Percentiles rank a stretch among this genome's conserved stretches.
Conservation (phyloP, 2,329 filamentous ascomycete species). For the Coniosporium tulheliwenetii region DNA sequence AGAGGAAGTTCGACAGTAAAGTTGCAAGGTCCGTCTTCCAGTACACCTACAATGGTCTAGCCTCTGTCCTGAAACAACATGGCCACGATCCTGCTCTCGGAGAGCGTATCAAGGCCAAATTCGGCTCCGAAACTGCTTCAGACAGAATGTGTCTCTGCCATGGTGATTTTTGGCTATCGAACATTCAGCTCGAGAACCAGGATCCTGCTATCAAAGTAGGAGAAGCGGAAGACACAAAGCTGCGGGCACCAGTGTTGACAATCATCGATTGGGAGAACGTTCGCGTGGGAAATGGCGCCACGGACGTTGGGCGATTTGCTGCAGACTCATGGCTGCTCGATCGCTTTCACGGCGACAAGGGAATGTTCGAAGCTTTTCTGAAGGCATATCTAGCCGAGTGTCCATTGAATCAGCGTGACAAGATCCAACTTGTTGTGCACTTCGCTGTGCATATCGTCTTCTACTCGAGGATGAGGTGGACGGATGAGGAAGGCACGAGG, state of each 20-base stretch:
- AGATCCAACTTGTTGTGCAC: neutral
- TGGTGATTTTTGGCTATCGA: conserved; percentile 24
- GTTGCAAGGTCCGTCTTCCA: conserved; percentile 10
- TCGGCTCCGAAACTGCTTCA: conserved; percentile 10
- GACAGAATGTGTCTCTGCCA: conserved; percentile 20
- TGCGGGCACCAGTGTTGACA: conserved; percentile 8
- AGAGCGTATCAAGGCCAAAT: conserved; percentile 12
- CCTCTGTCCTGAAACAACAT: conserved; percentile 9
- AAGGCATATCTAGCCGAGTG: neutral
- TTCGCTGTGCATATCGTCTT: neutral
- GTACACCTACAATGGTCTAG: conserved; percentile 12
- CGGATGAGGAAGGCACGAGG: neutral
- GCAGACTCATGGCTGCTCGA: conserved; percentile 21
- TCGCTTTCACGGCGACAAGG: conserved; percentile 4
- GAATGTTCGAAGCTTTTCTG: no score
- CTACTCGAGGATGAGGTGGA: neutral
- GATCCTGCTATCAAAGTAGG: neutral
- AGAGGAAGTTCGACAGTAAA: conserved; percentile 11
- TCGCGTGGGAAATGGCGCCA: conserved; percentile 16
- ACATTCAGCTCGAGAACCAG: conserved; percentile 13
- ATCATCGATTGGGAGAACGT: conserved; percentile 22
- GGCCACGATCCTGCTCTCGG: conserved; percentile 12
- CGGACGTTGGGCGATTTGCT: conserved; percentile 21
- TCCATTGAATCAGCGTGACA: neutral
- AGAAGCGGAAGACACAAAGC: neutral